Base-by-base conservation (phyloP, 2,329 filamentous ascomycete genomes). In the Setomelanomma holmii region DNA sequence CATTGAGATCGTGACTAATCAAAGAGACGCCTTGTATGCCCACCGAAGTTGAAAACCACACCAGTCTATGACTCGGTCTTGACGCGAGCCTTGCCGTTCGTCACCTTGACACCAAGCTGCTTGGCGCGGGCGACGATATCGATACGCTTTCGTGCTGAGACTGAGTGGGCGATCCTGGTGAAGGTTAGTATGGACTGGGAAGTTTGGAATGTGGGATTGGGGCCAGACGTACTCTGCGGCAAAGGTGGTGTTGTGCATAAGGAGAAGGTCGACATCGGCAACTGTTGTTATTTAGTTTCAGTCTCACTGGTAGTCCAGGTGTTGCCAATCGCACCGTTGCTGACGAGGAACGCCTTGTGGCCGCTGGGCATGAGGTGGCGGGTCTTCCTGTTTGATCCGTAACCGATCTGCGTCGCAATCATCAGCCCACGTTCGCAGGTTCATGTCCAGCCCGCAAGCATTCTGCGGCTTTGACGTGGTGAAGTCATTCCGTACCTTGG, bases 231-330 rank as follows among this genome's bases (percentile, higher is more conserved):
- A 97, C 93, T 99, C 95, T 78, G 95, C 95, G 79, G 95, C 95
- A 83, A 91, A 97, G 81, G 92, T 96, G 80, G 89, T 89, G 91
- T 98, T 98, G 90, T 99, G 95, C 95, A 99, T 99, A 75, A 99
- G 86, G 76, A 99, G 89, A 63, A 99, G 89, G 82, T 99, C 93
- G 76, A 99, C 89, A 73, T 99, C 95, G 79, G 89, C 86, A 81
- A 66, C 68, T 70, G 86, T 5, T 43, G 24, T 44, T 19, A 17
- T 23, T 71, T 72, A 73, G 67, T 53, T 43, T 17, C 3, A 16
- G 45, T 34, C 50, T 11, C 7, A 14, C 22, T 45, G 21, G 23
- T 14, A 14, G 20, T 11, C n/a, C 7, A 19, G 39, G n/a, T 24
- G 24, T 24, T 20, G 34, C 22, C 6, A 20, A 21, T 46, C 69